Conservation (phyloP, 805 yeast species). For the Cyberlindnera americana region DNA sequence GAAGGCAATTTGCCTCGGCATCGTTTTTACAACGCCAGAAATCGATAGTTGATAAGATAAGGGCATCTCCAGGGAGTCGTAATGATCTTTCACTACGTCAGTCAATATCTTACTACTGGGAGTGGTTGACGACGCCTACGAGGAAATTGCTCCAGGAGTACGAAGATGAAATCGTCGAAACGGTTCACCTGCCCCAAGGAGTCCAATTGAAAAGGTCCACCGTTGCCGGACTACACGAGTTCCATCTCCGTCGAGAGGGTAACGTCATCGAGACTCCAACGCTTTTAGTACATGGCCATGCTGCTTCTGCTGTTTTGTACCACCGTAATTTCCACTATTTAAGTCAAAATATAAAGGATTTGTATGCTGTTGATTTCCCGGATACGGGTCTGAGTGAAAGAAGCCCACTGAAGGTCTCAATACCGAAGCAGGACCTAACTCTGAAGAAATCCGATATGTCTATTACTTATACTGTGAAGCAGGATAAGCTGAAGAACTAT, state of each 20-base stretch:
- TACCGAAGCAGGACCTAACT: slow-evolving; percentile 13
- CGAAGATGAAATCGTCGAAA: slow-evolving; percentile 18
- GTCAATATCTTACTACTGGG: slow-evolving; percentile 15
- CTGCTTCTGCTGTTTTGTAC: slow-evolving; percentile 84
- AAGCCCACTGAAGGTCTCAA: slow-evolving; percentile 21
- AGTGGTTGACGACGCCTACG: slow-evolving; percentile 20
- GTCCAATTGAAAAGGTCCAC: slow-evolving; percentile 7
- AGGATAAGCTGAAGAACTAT: slow-evolving; percentile 20
- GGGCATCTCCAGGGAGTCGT: slow-evolving; percentile 12
- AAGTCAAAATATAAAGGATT: slow-evolving; percentile 43
- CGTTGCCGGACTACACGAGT: slow-evolving; percentile 22
- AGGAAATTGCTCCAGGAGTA: slow-evolving; percentile 14
- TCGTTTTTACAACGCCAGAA: slow-evolving; percentile 5
- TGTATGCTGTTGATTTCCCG: slow-evolving; percentile 68
- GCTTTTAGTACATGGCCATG: slow-evolving; percentile 84
- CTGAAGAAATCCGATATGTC: not conserved
- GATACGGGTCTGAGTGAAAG: slow-evolving; percentile 62
- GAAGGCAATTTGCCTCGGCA: slow-evolving; percentile 1
- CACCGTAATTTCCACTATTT: slow-evolving; percentile 62
- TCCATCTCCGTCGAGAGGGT: slow-evolving; percentile 29
- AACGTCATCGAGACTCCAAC: slow-evolving; percentile 31
- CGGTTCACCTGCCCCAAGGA: slow-evolving; percentile 11
- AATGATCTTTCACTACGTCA: slow-evolving; percentile 15
- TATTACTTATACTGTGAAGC: slow-evolving; percentile 13
- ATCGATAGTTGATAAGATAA: slow-evolving; percentile 16